A percentile compares a stretch with the other conserved stretches of the same genome.
Evolutionary conservation across 2,329 filamentous ascomycete species (phyloP).

Genomic region (Penicillium polonicum): DNA sequence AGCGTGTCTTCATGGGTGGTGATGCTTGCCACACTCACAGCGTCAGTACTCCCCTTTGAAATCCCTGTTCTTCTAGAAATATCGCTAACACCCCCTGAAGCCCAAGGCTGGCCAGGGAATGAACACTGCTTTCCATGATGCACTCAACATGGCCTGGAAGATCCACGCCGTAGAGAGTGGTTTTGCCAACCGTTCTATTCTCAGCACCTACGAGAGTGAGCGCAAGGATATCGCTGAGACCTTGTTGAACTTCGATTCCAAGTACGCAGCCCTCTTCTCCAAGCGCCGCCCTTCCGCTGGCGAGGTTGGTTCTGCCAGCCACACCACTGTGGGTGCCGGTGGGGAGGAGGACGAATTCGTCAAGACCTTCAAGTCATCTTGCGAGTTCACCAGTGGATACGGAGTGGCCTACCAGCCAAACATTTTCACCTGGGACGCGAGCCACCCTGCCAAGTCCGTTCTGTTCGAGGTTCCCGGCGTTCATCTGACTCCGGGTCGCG

Average conservation of each 20-base stretch:
- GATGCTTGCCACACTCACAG: slow-evolving; percentile 65
- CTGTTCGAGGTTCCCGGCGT: slow-evolving; percentile 66
- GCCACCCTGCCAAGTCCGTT: slow-evolving; percentile 68
- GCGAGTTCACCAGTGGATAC: slow-evolving; percentile 90
- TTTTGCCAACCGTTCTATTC: slow-evolving; percentile 70
- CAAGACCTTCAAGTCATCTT: slow-evolving; percentile 84
- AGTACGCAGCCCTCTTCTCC: slow-evolving; percentile 88
- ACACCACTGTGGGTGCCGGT: slow-evolving; percentile 28
- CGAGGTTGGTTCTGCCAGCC: slow-evolving; percentile 68
- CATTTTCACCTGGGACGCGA: slow-evolving; percentile 75
- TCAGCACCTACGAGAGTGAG: slow-evolving; percentile 84
- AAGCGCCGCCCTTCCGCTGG: slow-evolving; percentile 69
- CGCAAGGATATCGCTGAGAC: slow-evolving; percentile 81
- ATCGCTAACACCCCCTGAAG: slow-evolving; percentile 1
- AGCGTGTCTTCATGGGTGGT: slow-evolving; percentile 65
- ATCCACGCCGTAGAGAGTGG: slow-evolving; percentile 85
- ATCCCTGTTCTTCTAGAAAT: background rate
- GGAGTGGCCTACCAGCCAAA: slow-evolving; percentile 84
- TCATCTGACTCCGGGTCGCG: slow-evolving; percentile 69
- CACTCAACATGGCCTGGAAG: slow-evolving; percentile 93
- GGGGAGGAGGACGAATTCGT: slow-evolving; percentile 69
- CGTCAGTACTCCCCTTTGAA: slow-evolving; percentile 1
- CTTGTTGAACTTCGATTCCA: slow-evolving; percentile 80
- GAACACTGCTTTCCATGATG: slow-evolving; percentile 62
- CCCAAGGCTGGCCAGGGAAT: slow-evolving; percentile 66